Evolutionary conservation across 257 asterid genomes (phyloP).

Genomic region (Ehretia macrophylla): DNA sequence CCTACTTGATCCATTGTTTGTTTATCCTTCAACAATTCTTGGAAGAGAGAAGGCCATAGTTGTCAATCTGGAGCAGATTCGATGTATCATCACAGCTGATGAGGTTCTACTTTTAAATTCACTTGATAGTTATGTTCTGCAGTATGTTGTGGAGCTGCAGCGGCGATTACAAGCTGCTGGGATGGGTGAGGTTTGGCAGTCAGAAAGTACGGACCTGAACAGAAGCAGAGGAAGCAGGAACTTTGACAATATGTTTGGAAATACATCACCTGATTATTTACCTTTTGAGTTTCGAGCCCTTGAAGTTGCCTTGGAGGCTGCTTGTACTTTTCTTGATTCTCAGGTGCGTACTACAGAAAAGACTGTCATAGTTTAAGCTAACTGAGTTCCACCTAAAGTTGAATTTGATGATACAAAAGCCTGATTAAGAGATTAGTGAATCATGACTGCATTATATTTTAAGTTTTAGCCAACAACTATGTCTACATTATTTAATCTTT

Average conservation of each 20-base stretch:
- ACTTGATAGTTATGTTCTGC: constrained; percentile 83
- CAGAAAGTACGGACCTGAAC: constrained; percentile 57
- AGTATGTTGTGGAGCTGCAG: constrained; percentile 95
- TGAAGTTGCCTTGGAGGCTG: constrained; percentile 98
- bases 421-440: no score
- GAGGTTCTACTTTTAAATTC: constrained; percentile 87
- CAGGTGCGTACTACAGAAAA: constrained; percentile 47
- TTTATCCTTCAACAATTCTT: constrained; percentile 95
- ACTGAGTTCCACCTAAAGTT: background rate
- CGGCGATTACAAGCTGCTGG: constrained; percentile 79
- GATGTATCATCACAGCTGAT: constrained; percentile 94
- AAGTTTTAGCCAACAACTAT: no score
- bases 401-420: no score
- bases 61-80: constrained; percentile 96
- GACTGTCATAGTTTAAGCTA: no score
- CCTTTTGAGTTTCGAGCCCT: constrained; percentile 99
- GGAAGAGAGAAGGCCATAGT: constrained; percentile 99
- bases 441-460: no score
- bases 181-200: constrained; percentile 86
- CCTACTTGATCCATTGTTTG: constrained; percentile 85
- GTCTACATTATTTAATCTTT: no score
- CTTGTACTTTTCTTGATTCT: constrained; percentile 90
- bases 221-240: constrained; percentile 43
- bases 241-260: constrained; percentile 60
- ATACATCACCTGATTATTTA: constrained; percentile 83